Evolutionary conservation across 2,329 filamentous ascomycete species (phyloP).

Genomic region (Aspergillus nomiae): DNA sequence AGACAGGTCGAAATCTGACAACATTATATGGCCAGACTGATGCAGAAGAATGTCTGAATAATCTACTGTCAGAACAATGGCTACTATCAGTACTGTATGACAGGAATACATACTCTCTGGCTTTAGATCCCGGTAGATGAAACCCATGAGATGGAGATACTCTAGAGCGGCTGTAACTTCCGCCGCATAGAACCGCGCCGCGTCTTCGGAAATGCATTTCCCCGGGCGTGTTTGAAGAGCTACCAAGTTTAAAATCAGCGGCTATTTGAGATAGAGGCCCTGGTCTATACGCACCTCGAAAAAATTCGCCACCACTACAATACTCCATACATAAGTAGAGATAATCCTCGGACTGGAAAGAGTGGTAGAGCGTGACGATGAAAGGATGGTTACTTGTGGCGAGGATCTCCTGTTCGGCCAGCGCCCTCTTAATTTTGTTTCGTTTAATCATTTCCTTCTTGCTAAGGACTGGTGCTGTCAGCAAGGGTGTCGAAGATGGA

Average conservation of each 20-base stretch:
- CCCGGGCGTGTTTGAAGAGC: constrained; percentile 94
- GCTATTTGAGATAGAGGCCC: not conserved
- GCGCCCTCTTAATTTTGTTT: constrained; percentile 98
- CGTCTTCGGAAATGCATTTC: constrained; percentile 96
- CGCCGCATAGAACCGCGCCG: constrained; percentile 94
- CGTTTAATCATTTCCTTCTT: constrained; percentile 99
- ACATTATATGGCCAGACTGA: constrained; percentile 99
- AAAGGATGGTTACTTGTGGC: constrained; percentile 99
- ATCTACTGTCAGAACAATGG: constrained; percentile 40
- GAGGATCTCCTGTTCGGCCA: constrained; percentile 96
- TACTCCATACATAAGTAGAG: constrained; percentile 99
- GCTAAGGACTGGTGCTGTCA: constrained; percentile 73
- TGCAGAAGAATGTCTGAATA: constrained; percentile 86
- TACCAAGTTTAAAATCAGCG: constrained; percentile 11
- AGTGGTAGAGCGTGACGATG: constrained; percentile 97
- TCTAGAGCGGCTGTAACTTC: constrained; percentile 96
- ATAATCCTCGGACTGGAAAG: constrained; percentile 98
- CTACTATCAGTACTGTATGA: not conserved
- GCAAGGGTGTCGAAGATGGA: constrained; percentile 4
- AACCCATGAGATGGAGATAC: constrained; percentile 97
- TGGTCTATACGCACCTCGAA: constrained; percentile 59
- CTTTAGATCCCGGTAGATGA: constrained; percentile 97
- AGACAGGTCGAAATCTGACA: constrained; percentile 97
- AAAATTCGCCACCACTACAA: constrained; percentile 98
- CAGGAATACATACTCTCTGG: constrained; percentile 74